Conservation (phyloP, 176 grass and related monocot species). For the Aegilops speltoides region DNA sequence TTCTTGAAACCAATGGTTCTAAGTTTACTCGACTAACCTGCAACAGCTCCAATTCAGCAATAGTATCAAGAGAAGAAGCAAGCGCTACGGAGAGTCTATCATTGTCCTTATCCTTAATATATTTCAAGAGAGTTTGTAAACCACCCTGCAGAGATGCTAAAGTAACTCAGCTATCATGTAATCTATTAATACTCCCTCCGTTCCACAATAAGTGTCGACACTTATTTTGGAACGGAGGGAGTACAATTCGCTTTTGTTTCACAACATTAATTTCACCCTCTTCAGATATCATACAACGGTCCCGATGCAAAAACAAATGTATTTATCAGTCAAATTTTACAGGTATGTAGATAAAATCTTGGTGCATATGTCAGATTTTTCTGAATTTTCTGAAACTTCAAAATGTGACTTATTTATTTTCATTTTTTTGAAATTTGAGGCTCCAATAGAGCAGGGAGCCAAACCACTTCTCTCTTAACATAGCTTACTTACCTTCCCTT, state of each 20-base stretch:
- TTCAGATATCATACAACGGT: not conserved
- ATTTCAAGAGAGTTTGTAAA: constrained; percentile 64
- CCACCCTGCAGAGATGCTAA: constrained; percentile 58
- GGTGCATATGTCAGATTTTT: not conserved
- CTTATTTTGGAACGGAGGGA: too few species aligned
- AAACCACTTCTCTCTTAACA: not conserved
- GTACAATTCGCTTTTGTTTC: not conserved
- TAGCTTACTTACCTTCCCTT: constrained; percentile 61
- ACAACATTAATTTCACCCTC: not conserved
- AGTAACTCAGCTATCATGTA: constrained; percentile 25
- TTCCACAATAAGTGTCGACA: too few species aligned
- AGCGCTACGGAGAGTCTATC: constrained; percentile 85
- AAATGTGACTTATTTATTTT: not conserved
- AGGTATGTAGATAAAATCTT: not conserved
- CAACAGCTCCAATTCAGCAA: constrained; percentile 82
- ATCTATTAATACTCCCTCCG: not conserved
- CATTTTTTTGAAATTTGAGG: not conserved
- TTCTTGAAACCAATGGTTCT: not conserved
- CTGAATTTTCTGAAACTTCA: not conserved
- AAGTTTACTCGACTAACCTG: constrained; percentile 49
- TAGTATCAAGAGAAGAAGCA: constrained; percentile 78
- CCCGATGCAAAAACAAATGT: not conserved
- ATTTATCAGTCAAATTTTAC: not conserved
- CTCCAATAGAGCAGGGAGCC: not conserved
- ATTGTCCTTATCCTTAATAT: constrained; percentile 76